Base-by-base conservation (phyloP, 768 basidiomycete species). In the Tulasnella sp. region DNA sequence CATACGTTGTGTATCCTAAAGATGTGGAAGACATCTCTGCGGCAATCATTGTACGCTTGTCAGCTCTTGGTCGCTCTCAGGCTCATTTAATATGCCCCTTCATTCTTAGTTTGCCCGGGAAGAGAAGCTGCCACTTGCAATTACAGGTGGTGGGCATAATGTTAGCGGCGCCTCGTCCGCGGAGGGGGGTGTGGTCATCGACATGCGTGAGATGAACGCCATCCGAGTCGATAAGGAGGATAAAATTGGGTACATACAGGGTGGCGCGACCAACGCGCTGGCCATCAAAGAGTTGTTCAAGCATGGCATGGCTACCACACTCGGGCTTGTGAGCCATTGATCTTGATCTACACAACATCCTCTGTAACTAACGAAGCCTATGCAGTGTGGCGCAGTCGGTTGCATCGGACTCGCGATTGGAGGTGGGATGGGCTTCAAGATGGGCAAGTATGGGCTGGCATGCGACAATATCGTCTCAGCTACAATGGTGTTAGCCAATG, bases 121-220 rank as follows among this genome's bases (percentile, higher is more conserved):
- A 7, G 44, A 56, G 2, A 43, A 42, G 11, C 44, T 56, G 22
- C 19, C 19, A 1, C 12, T 56, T 25, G 54, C 54, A 17, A n/a
- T 56, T 22, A 12, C 42, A n/a, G 60, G 63, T 15, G 63, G 63
- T n/a, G 55, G 60, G 22, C 63, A 63, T 34, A 21, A 45, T 21
- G 44, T 42, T 21, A 21, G 17, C 43, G 60, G 49, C 11, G 43
- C 59, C 4, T 57, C 60, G 10, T 61, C 63, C n/a, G 51, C 63
- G 4, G 49, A 56, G 4, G 34, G 34, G 34, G 60, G 60, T 42
- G 27, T 63, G 9, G 49, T 63, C 10, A 53, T 63, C 15, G 60
- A 63, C 42, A 52, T 63, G 30, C 27, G 50, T 11, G 27, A 46
- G 48, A 51, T 61, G 54, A 58, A 45, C 27, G 48, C 29, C 4